Base-by-base conservation (phyloP, 352 stramenopile species). In the Globisporangium polare region DNA sequence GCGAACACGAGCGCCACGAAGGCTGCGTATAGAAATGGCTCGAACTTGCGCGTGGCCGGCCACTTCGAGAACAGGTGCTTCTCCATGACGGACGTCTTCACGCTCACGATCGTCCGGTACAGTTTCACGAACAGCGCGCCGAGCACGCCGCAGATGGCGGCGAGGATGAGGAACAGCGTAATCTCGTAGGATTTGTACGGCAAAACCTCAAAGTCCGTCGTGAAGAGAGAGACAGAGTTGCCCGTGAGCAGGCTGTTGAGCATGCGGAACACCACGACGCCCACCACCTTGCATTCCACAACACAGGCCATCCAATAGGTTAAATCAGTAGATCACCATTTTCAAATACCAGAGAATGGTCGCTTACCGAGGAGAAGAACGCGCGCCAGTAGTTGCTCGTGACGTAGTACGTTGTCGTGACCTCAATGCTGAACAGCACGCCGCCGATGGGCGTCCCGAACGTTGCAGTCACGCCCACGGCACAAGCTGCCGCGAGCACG, bases 371-470 rank as follows among this genome's bases (percentile, higher is more conserved):
- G 26, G 81, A 88, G 62, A 97, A 92, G 73, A 97, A 96, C 3
- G 83, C 86, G n/a, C 84, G 80, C 78, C 88, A 95, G 63, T 97
- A 94, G 67, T 95, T 96, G 47, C 75, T 86, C 42, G 85, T 90
- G 61, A 94, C 80, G 76, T 97, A 97, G 67, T 89, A 90, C 31
- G 83, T 90, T 33, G 80, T 88, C 0, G 90, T 97, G 54, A 94
- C 86, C 58, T 92, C 83, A 35, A 92, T 89, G 59, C 74, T 87
- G 54, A 92, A 92, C 5, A 92, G 66, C 42, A 92, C 78, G 15
- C 83, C 83, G n/a, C 83, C 83, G 24, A 92, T 82, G 33, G 83
- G 83, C 17, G 81, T 80, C 22, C 82, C 81, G 41, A 92, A 94
- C 13, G 80, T 90, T 8, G 86, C 78, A 3, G 83, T 92, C 13